Conservation (phyloP, 2,329 filamentous ascomycete species). For the Cladosporium sp. region DNA sequence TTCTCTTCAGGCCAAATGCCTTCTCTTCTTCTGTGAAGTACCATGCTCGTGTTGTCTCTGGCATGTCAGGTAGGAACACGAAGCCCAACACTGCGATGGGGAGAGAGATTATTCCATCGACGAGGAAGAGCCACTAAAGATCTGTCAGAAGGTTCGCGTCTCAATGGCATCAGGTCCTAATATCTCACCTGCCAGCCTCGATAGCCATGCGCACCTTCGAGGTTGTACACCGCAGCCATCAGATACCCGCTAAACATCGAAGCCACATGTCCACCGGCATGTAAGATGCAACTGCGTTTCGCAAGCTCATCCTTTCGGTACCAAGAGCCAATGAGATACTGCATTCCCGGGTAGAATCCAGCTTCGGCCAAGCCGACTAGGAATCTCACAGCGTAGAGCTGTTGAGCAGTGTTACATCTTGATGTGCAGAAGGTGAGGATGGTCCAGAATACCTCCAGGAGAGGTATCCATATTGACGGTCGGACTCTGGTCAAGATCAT, state of each 20-base stretch:
- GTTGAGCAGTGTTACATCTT: conserved; percentile 41
- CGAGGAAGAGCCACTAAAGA: conserved; percentile 9
- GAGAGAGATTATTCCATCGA: conserved; percentile 11
- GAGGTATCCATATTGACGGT: conserved; percentile 47
- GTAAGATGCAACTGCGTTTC: conserved; percentile 42
- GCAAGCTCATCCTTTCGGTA: conserved; percentile 43
- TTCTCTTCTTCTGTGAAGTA: conserved; percentile 31
- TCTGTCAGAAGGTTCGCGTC: background rate
- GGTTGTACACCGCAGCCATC: conserved; percentile 29
- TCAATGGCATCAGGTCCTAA: background rate
- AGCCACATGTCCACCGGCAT: background rate
- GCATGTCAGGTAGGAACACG: conserved; percentile 13
- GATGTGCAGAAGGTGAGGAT: conserved; percentile 16
- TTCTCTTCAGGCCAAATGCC: conserved; percentile 49
- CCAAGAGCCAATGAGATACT: conserved; percentile 49
- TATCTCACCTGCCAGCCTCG: conserved; percentile 54
- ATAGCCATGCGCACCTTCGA: conserved; percentile 39
- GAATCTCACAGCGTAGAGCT: conserved; percentile 46
- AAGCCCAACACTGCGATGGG: background rate
- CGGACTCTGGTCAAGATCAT: conserved; percentile 48
- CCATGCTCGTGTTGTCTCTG: conserved; percentile 7
- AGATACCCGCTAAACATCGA: conserved; percentile 20
- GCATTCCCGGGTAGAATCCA: conserved; percentile 30
- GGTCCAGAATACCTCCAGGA: conserved; percentile 6
- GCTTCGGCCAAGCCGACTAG: conserved; percentile 38